These are phyloP conservation scores for Naganishia albida DNA, from an alignment of 1,284 basidiomycete genomes.

Conservation along the genomic window DNA sequence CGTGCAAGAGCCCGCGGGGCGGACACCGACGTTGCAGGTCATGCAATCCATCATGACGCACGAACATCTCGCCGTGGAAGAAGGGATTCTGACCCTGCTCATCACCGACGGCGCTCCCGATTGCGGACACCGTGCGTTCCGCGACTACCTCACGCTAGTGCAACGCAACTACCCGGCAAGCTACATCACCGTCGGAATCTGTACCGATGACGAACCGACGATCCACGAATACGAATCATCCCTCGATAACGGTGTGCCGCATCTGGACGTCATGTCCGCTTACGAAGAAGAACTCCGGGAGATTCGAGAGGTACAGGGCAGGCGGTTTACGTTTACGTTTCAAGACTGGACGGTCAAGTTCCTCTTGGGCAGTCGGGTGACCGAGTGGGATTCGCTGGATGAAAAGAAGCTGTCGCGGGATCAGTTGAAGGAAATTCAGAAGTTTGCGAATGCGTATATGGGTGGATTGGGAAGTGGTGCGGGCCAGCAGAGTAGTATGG, in stretches of 20 bases:
- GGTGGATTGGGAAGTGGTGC: slow-evolving; percentile 25
- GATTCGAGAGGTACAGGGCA: slow-evolving; percentile 34
- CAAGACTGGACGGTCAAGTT: slow-evolving; percentile 39
- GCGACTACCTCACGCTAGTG: slow-evolving; percentile 33
- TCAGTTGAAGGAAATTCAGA: slow-evolving; percentile 36
- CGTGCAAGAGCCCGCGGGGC: slow-evolving; percentile 28
- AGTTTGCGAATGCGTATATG: slow-evolving; percentile 36
- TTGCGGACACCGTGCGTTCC: slow-evolving; percentile 37
- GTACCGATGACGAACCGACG: slow-evolving; percentile 37
- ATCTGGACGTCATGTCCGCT: slow-evolving; percentile 38
- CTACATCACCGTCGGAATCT: slow-evolving; percentile 38
- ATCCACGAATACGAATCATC: slow-evolving; percentile 36
- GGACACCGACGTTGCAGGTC: slow-evolving; percentile 35
- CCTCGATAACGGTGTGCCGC: slow-evolving; percentile 37
- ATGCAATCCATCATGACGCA: slow-evolving; percentile 36
- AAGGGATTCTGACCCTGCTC: slow-evolving; percentile 36
- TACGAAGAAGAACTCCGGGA: slow-evolving; percentile 36
- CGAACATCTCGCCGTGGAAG: slow-evolving; percentile 35
- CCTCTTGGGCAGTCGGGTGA: slow-evolving; percentile 34
- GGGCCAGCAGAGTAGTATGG: slow-evolving; percentile 15
- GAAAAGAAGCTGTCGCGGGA: slow-evolving; percentile 34
- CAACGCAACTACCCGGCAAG: slow-evolving; percentile 36
- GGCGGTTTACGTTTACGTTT: slow-evolving; percentile 36
- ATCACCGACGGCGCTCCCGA: slow-evolving; percentile 39
- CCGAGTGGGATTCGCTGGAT: slow-evolving; percentile 38